Evolutionary conservation across 768 basidiomycete species (phyloP).

Genomic region (Dacryopinax spathularia): DNA sequence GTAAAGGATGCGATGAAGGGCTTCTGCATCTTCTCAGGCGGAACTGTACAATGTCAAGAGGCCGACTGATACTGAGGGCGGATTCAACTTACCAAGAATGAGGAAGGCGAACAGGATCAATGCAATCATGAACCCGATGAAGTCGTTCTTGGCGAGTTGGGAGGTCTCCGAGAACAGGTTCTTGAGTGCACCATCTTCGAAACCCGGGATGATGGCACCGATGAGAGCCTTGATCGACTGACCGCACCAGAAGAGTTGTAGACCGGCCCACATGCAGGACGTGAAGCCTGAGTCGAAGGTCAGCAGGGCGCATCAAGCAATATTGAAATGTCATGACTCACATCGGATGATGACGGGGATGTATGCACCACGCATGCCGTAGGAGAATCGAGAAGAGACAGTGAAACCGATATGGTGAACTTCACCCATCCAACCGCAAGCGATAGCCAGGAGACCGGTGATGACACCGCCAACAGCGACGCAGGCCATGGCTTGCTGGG

Average conservation of each 20-base stretch:
- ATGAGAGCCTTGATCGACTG: neutral
- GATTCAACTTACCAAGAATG: neutral
- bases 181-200: neutral
- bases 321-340: neutral
- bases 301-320: neutral
- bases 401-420: slow-evolving; percentile 4
- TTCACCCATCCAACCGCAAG: neutral
- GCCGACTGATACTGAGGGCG: neutral
- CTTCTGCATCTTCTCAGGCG: slow-evolving; percentile 2
- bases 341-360: neutral
- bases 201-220: neutral
- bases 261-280: slow-evolving; percentile 3
- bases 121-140: slow-evolving; percentile 1
- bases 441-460: neutral
- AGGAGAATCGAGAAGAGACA: slow-evolving; percentile 4
- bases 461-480: slow-evolving; percentile 5
- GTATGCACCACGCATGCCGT: slow-evolving; percentile 4
- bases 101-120: neutral
- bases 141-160: slow-evolving; percentile 4
- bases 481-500: slow-evolving; percentile 5
- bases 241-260: slow-evolving; percentile 4
- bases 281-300: neutral
- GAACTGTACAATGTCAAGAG: neutral
- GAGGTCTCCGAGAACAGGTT: neutral
- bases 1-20: slow-evolving; percentile 3